Base-by-base conservation (phyloP, 1,284 basidiomycete species). In the Melanopsichium pennsylvanicum region DNA sequence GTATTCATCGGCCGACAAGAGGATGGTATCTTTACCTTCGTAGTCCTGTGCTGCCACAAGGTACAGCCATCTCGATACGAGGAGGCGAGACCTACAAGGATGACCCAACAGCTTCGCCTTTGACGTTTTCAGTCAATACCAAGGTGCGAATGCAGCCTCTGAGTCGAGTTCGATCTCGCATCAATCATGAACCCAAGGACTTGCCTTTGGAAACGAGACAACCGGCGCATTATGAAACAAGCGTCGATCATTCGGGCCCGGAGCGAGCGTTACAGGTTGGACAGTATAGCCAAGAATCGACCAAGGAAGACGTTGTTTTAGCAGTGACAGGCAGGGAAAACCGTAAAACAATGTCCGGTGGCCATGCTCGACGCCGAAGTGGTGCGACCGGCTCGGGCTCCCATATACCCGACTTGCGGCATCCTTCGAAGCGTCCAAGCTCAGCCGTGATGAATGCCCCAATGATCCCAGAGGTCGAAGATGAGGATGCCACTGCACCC, bases 11-110 rank as follows among this genome's bases (percentile, higher is more conserved):
- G 11, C 75, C 75, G 6, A 63, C 54, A n/a, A 45, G 73, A 38
- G 75, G 75, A 4, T 74, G 72, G 74, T 77, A 77, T 34, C 52
- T 74, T 5, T 60, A 75, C 38, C 58, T 77, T 2, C 48, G 68
- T 9, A 74, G 71, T 19, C 75, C 74, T 3, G 52, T 45, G 2
- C 25, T 77, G n/a, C 75, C 74, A 3, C 40, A 38, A 4, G 58
- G 56, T 2, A 52, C 67, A 2, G 68, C 71, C 5, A 67, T 77
- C 18, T 54, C 75, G 10, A 37, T 77, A 10, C 62, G 68, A 6
- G 25, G 69, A 8, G 51, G 50, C 4, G 31, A 43, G 8, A 25
- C 21, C 13, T 39, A 38, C 11, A 45, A 67, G 10, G 11, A 46
- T 13, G 61, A 72, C 18, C 50, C 57, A 4, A 35, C 59, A 2